phyloP scores from a whole-genome alignment of 169 alveolate genomes.

The Eimeria falciformis region DNA sequence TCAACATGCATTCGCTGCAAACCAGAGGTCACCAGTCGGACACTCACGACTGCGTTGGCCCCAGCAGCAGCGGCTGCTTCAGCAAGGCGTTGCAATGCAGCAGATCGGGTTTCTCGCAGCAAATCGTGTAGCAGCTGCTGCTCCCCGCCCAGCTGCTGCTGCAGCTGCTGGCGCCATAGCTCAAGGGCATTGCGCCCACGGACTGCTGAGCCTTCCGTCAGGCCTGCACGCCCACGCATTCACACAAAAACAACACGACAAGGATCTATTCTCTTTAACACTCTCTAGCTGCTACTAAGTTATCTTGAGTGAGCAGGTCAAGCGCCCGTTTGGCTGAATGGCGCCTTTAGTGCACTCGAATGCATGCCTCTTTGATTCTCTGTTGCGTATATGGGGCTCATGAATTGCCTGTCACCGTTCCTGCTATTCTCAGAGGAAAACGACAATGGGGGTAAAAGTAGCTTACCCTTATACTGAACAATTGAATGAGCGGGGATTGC shows the following conservation, averaged over 20 bases:
- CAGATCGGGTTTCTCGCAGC: conserved; percentile 53
- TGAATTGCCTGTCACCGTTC: too few species aligned
- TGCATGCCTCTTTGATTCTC: too few species aligned
- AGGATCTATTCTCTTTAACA: too few species aligned
- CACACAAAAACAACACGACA: too few species aligned
- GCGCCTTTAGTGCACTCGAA: too few species aligned
- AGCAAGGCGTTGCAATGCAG: conserved; percentile 65
- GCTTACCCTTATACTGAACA: conserved; percentile 49
- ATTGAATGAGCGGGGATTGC: conserved; percentile 53
- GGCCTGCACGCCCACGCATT: conserved; percentile 11
- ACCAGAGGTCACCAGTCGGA: conserved; percentile 64
- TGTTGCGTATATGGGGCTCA: too few species aligned
- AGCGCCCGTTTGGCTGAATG: too few species aligned
- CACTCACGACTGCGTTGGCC: conserved; percentile 65
- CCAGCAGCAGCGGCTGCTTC: conserved; percentile 68
- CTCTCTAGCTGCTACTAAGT: too few species aligned
- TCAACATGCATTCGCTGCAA: conserved; percentile 69
- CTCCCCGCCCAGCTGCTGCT: conserved; percentile 68
- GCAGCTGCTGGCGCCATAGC: conserved; percentile 63
- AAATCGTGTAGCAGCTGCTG: conserved; percentile 62
- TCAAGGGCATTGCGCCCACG: conserved; percentile 63
- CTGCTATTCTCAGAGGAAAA: too few species aligned
- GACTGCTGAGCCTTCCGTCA: conserved; percentile 61
- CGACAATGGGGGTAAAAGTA: neutral
- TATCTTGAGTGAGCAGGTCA: too few species aligned